Evolutionary conservation across 495 filamentous ascomycete species (phyloP).

Genomic region (Xylaria intraflava): DNA sequence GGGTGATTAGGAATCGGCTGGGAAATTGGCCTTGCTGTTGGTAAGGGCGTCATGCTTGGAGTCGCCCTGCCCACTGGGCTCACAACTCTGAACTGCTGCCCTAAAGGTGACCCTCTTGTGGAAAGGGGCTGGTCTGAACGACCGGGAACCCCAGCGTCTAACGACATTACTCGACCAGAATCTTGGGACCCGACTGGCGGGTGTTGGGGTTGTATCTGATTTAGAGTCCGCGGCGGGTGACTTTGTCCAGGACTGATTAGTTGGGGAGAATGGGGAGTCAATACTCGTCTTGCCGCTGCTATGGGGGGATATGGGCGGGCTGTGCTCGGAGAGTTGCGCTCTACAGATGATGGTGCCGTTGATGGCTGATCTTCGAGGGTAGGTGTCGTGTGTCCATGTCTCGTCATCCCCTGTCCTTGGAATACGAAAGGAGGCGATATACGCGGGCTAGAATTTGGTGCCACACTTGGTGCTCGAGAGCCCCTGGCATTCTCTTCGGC

Average conservation of each 20-base stretch:
- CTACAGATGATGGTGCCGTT: conserved; percentile 24
- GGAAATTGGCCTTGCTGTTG: conserved; percentile 32
- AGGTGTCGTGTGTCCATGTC: conserved; percentile 24
- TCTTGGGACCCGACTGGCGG: conserved; percentile 31
- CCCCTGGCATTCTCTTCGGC: conserved; percentile 2
- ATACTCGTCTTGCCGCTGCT: conserved; percentile 42
- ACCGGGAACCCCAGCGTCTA: conserved; percentile 14
- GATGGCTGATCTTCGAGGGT: conserved; percentile 25
- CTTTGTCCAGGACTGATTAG: conserved; percentile 39
- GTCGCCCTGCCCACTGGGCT: conserved; percentile 28
- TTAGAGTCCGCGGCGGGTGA: conserved; percentile 39
- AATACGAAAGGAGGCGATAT: conserved; percentile 21
- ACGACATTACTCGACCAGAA: conserved; percentile 15
- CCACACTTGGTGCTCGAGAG: conserved; percentile 25
- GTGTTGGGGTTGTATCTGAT: conserved; percentile 42
- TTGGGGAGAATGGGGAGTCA: conserved; percentile 60
- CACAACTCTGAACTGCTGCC: conserved; percentile 29
- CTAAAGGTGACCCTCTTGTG: conserved; percentile 29
- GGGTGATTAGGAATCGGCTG: conserved; percentile 34
- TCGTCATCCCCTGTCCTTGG: conserved; percentile 23
- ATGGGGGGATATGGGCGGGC: conserved; percentile 33
- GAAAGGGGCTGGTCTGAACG: conserved; percentile 19
- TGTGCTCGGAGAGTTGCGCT: conserved; percentile 35
- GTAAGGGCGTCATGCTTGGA: conserved; percentile 23
- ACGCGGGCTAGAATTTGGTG: conserved; percentile 24